These are phyloP conservation scores for Ogataea sp. DNA, from an alignment of 805 yeast species.

Conservation along the genomic window DNA sequence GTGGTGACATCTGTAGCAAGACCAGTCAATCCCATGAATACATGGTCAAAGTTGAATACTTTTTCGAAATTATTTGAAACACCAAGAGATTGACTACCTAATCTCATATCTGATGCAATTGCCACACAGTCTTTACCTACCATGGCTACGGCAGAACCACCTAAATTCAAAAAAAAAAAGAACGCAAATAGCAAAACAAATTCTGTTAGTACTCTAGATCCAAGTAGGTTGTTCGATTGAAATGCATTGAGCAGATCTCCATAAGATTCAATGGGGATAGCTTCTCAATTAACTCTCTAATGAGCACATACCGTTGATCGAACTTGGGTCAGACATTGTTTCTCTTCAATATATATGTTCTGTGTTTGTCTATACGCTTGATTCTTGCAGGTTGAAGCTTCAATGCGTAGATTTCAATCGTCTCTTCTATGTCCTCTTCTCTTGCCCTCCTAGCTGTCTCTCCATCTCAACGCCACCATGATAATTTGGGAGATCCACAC, in stretches of 20 bases:
- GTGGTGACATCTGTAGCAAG: conserved; percentile 92
- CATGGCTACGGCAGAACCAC: conserved; percentile 99
- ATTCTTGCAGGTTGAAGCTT: too few relatives aligned
- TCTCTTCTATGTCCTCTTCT: too few relatives aligned
- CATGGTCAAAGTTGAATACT: conserved; percentile 78
- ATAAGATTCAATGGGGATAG: too few relatives aligned
- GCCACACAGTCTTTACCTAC: conserved; percentile 98
- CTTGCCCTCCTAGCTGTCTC: too few relatives aligned
- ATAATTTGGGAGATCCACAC: too few relatives aligned
- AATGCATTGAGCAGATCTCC: too few relatives aligned
- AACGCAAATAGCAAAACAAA: background rate
- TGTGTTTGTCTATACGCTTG: too few relatives aligned
- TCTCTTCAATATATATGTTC: background rate
- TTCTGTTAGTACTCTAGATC: too few relatives aligned
- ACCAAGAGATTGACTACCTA: conserved; percentile 91
- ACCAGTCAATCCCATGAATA: conserved; percentile 88
- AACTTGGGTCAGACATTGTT: conserved; percentile 69
- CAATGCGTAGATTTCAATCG: too few relatives aligned
- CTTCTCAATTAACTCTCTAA: background rate
- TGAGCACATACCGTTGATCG: conserved; percentile 51
- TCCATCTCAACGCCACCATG: too few relatives aligned
- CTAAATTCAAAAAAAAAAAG: conserved; percentile 20
- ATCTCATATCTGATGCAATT: conserved; percentile 88
- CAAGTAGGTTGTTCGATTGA: too few relatives aligned
- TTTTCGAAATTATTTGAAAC: conserved; percentile 90